Conservation (phyloP, 371 early-diverging fungal species). For the Zychaea mexicana region DNA sequence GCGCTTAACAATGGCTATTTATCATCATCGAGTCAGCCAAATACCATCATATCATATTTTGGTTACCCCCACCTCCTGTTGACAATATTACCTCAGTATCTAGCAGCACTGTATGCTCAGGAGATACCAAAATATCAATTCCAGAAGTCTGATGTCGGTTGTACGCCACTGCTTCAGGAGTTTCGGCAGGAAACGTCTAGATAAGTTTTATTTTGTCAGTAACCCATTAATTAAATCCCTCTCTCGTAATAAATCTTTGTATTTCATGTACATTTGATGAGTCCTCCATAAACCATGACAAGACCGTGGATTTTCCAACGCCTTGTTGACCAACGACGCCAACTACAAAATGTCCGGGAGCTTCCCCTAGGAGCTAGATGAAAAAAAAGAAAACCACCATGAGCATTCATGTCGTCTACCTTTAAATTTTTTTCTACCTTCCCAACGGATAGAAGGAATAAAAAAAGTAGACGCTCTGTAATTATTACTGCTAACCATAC, state of each 20-base stretch:
- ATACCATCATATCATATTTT: not conserved
- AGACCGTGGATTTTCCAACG: conserved; percentile 71
- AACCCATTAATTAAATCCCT: too few relatives aligned
- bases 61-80: too few relatives aligned
- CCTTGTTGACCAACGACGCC: conserved; percentile 74
- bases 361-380: conserved; percentile 54
- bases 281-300: conserved; percentile 58
- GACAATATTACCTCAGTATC: conserved; percentile 71
- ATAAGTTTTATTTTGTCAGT: too few relatives aligned
- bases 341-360: conserved; percentile 79
- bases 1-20: conserved; percentile 54
- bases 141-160: conserved; percentile 64
- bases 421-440: too few relatives aligned
- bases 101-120: conserved; percentile 69
- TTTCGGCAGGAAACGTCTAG: conserved; percentile 3
- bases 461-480: too few relatives aligned
- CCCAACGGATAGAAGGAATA: too few relatives aligned
- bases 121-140: conserved; percentile 73
- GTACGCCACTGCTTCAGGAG: conserved; percentile 10
- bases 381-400: too few relatives aligned
- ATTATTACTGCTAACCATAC: not conserved
- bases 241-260: too few relatives aligned
- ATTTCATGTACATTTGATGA: conserved; percentile 30
- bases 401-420: too few relatives aligned
- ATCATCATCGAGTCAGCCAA: not conserved